phyloP scores from a whole-genome alignment of 148 eudicot genomes.

The Rhododendron ferrugineum region DNA sequence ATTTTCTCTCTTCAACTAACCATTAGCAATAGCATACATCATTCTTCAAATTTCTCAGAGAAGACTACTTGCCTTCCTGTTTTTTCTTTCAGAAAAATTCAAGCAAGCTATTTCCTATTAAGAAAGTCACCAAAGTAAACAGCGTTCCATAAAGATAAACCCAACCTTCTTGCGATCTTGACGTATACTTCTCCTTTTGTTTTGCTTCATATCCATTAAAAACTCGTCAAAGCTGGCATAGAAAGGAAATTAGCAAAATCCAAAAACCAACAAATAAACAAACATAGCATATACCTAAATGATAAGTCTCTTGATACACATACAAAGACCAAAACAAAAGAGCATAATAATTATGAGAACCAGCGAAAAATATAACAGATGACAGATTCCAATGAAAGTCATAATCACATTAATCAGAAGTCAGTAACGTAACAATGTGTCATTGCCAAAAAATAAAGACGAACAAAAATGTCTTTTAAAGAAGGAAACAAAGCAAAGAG shows the following conservation, averaged over 20 bases:
- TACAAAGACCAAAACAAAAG: not conserved
- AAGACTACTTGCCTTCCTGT: not conserved
- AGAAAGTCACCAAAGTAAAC: constrained; percentile 6
- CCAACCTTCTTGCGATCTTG: constrained; percentile 97
- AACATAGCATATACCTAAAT: not conserved
- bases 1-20: not conserved
- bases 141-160: not conserved
- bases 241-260: constrained; percentile 1
- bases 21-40: not conserved
- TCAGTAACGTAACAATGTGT: not conserved
- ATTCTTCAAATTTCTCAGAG: not conserved
- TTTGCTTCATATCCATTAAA: constrained; percentile 96
- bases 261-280: not conserved
- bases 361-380: not conserved
- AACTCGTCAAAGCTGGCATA: constrained; percentile 77
- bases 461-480: not conserved
- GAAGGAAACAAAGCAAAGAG: not conserved
- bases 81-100: not conserved
- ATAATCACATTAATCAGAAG: not conserved
- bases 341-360: not conserved
- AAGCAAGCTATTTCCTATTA: not conserved
- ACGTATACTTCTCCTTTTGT: constrained; percentile 90
- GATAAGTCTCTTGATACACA: not conserved
- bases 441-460: not conserved
- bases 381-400: not conserved